Evolutionary conservation across 2,329 filamentous ascomycete genomes (phyloP), one percentile per base, ranked within the genome.

Genomic region (Lasiodiplodia theobromae): DNA sequence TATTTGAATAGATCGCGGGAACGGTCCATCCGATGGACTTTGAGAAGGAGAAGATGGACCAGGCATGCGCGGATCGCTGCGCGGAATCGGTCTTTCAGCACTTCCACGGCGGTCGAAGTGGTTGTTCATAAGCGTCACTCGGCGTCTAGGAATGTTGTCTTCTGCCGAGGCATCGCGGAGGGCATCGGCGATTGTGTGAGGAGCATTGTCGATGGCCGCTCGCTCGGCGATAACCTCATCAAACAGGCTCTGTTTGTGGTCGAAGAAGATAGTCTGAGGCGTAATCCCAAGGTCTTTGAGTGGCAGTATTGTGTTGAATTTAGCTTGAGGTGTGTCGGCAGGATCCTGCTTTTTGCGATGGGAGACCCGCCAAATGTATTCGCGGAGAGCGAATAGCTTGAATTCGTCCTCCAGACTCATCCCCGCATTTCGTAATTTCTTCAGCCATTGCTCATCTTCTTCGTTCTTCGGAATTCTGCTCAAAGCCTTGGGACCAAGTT

Each of bases 401-500:
- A 92, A 88, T 72, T 99, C 96, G 73, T 99, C 95, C 54, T 97
- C 94, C 0, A 85, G 76, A 1, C 86, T 83, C 83, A 99, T 88
- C 0, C 96, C 96, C 52, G 97, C 88, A 71, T 93, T 97, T 63
- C 92, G 88, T 58, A 99, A 82, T 71, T 93, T 91, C 16, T 87
- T 85, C n/a, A 99, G 83, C 94, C 96, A 98, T 72, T 94, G 89
- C 71, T 97, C 94, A 76, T 99, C 96, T 77, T 98, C 95, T 10
- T 97, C 94, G 72, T 94, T 97, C 75, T 89, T 94, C 0, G 87
- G 81, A 3, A 92, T 82, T 72, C 88, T 89, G 71, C 84, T 86
- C 34, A 96, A 80, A 11, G 88, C 84, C 73, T 86, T 87, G 60
- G 82, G 77, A 47, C 85, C 85, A 65, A 86, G 77, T 70, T 91